phyloP scores from a whole-genome alignment of 306 rosid genomes.

The Trifolium repens region DNA sequence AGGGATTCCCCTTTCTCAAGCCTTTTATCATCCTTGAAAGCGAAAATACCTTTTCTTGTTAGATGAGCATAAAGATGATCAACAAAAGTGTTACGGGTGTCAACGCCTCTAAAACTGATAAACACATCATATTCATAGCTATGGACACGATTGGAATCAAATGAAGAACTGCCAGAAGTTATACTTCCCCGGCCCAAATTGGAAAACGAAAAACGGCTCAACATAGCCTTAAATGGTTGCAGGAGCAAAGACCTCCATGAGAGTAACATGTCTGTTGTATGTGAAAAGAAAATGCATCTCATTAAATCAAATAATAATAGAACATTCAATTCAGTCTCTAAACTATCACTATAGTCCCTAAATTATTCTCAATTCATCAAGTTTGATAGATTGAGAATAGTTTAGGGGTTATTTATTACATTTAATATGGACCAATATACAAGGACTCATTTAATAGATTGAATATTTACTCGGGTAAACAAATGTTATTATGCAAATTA shows the following conservation, averaged over 20 bases:
- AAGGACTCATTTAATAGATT: too few relatives aligned
- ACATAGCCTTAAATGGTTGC: not conserved
- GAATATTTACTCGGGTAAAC: too few relatives aligned
- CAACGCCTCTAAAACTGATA: not conserved
- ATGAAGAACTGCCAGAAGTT: not conserved
- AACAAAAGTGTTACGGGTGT: not conserved
- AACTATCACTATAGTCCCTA: not conserved
- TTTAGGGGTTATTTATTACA: not conserved
- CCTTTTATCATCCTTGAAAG: slow-evolving; percentile 12
- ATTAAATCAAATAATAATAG: not conserved
- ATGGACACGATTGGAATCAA: not conserved
- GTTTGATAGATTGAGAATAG: not conserved
- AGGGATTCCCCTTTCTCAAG: slow-evolving; percentile 9
- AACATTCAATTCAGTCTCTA: not conserved
- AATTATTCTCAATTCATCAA: not conserved
- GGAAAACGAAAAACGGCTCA: not conserved
- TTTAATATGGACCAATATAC: not conserved
- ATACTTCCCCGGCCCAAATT: not conserved
- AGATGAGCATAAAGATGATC: slow-evolving; percentile 29
- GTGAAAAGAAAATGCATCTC: not conserved
- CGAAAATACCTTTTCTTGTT: not conserved
- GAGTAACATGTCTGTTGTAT: not conserved
- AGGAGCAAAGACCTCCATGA: slow-evolving; percentile 12
- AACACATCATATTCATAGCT: not conserved
- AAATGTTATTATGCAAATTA: too few relatives aligned